Base-by-base conservation (phyloP, 73 alveolate genomes). In the Paramecium tetraurelia region DNA sequence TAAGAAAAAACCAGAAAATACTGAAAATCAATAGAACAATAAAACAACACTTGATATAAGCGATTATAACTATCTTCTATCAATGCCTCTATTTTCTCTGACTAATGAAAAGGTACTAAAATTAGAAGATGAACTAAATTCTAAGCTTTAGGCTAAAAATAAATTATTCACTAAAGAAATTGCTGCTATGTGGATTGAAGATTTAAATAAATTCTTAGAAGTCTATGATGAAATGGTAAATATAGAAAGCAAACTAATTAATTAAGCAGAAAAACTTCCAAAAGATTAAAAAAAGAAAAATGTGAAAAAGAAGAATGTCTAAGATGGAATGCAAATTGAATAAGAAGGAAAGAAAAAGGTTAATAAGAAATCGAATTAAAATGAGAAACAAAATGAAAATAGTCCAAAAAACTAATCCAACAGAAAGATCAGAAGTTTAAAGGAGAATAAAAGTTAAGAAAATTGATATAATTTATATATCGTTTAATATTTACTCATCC, bases 51-150 rank as follows among this genome's bases (percentile, higher is more conserved):
- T 48, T 14, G 96, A 94, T 24, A 92, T 95, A 69, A 96, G 94
- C 72, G 99, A 98, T 92, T 96, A 93, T 86, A 97, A 96, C 70
- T 96, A 96, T 92, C 92, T 96, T 70, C 90, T 96, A 68, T 85
- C 96, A 0, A 85, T 96, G 97, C 95, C 96, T 21, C 86, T 96
- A 46, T 96, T 96, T 93, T 89, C 93, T 75, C 92, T 96, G 24
- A 96, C 98, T 43, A 83, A 89, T 38, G 98, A 96, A 94, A 95
- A 95, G 85, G 98, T 95, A 38, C 92, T 85, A 58, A 93, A 95
- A 70, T 86, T 96, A 31, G 86, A 92, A 50, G 93, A 93, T 12
- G 95, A 96, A 68, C 85, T 89, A 76, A 96, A 95, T 44, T 86
- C 53, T 29, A 96, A 93, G 85, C 95, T 88, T 40, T 53, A 50